Percentiles rank a stretch among this genome's conserved stretches.
Evolutionary conservation across 2,329 filamentous ascomycete species (phyloP).

Genomic region (Boeremia exigua): DNA sequence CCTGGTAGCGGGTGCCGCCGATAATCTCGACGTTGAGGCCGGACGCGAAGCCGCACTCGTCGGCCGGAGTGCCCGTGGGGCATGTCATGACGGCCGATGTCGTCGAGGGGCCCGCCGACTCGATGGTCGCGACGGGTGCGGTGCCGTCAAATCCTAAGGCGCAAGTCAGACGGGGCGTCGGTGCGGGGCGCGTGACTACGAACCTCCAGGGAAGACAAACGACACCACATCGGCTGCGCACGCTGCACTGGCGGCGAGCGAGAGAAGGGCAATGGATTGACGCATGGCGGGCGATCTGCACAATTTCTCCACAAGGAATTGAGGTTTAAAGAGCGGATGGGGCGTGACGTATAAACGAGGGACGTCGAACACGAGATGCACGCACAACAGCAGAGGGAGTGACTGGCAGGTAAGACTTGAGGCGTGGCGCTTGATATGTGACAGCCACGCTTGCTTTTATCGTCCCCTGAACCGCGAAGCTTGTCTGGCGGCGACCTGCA

Average conservation of each 20-base stretch:
- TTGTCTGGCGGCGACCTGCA: slow-evolving; percentile 6
- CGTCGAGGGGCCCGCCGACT: slow-evolving; percentile 26
- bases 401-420: slow-evolving; percentile 12
- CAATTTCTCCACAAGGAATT: not conserved
- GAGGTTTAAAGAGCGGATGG: slow-evolving; percentile 2
- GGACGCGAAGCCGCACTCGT: slow-evolving; percentile 36
- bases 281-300: slow-evolving; percentile 25
- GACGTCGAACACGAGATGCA: slow-evolving; percentile 3
- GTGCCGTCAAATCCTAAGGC: slow-evolving; percentile 23
- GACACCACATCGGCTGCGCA: slow-evolving; percentile 24
- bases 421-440: slow-evolving; percentile 13
- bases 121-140: slow-evolving; percentile 32
- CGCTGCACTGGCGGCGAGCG: slow-evolving; percentile 26
- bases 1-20: slow-evolving; percentile 26
- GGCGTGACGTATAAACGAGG: slow-evolving; percentile 12
- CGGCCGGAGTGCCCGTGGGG: slow-evolving; percentile 23
- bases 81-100: slow-evolving; percentile 34
- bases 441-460: slow-evolving; percentile 19
- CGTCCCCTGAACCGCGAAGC: slow-evolving; percentile 19
- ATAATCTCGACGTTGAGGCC: slow-evolving; percentile 26
- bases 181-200: not conserved
- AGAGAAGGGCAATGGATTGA: slow-evolving; percentile 28
- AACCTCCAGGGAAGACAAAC: slow-evolving; percentile 34
- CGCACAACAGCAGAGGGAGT: slow-evolving; percentile 2
- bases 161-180: not conserved